Conservation (phyloP, 768 basidiomycete species). For the Tephrocybe sp. region DNA sequence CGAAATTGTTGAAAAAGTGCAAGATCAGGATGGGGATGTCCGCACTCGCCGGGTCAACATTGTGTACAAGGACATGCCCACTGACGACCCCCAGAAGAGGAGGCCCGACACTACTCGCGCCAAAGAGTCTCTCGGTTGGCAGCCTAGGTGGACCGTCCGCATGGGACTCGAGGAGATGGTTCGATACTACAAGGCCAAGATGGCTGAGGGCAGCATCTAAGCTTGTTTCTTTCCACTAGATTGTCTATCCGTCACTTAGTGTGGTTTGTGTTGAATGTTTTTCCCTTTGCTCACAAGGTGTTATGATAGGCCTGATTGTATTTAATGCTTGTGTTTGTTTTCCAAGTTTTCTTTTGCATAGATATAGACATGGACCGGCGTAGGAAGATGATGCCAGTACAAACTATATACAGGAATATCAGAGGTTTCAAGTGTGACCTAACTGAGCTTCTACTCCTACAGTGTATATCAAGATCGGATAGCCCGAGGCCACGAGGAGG, state of each 20-base stretch:
- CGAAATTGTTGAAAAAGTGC: slow-evolving; percentile 90
- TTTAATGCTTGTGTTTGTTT: not conserved
- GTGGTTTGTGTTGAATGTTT: not conserved
- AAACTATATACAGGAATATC: not conserved
- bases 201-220: slow-evolving; percentile 79
- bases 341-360: not conserved
- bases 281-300: not conserved
- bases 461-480: too few species aligned
- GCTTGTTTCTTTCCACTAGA: not conserved
- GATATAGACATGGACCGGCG: not conserved
- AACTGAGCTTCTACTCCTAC: too few species aligned
- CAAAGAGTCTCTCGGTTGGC: slow-evolving; percentile 81
- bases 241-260: not conserved
- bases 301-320: not conserved
- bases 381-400: not conserved
- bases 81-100: slow-evolving; percentile 93
- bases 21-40: slow-evolving; percentile 72
- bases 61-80: slow-evolving; percentile 78
- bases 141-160: slow-evolving; percentile 88
- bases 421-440: too few species aligned
- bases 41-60: slow-evolving; percentile 56
- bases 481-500: too few species aligned
- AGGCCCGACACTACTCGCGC: slow-evolving; percentile 92
- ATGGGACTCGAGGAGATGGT: slow-evolving; percentile 97
- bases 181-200: slow-evolving; percentile 86